Evolutionary conservation across 257 asterid species (phyloP).

Genomic region (Eustoma russellianum): DNA sequence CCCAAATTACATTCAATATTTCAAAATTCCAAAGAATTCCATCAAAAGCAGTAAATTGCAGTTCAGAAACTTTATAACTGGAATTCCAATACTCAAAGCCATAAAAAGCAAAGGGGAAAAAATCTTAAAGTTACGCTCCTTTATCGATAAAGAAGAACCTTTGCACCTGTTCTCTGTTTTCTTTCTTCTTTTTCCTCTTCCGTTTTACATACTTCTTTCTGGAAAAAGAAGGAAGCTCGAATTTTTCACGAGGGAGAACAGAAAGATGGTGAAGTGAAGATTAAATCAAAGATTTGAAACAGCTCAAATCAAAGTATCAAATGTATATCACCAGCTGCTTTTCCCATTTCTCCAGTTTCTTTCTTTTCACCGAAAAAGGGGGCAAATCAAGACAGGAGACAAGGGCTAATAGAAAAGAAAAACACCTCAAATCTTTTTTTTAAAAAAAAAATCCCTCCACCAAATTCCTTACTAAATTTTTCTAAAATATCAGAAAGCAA

Average conservation of each 20-base stretch:
- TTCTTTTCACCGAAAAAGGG: not conserved
- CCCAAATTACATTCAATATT: not conserved
- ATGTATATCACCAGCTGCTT: too few relatives aligned
- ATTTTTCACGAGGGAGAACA: not conserved
- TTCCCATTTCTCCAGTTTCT: not conserved
- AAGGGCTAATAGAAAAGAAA: not conserved
- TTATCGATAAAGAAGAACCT: too few relatives aligned
- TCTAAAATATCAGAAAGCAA: not conserved
- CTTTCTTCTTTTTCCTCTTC: not conserved
- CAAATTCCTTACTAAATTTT: not conserved
- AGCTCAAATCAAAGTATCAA: not conserved
- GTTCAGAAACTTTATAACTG: constrained; percentile 5
- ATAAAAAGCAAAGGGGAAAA: not conserved
- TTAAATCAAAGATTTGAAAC: not conserved
- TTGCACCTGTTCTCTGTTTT: not conserved
- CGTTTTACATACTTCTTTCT: not conserved
- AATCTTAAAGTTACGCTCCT: too few relatives aligned
- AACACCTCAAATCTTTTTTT: not conserved
- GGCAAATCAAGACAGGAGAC: not conserved
- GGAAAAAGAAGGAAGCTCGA: not conserved
- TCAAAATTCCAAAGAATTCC: not conserved
- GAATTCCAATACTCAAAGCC: constrained; percentile 1
- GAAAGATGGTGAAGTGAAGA: not conserved
- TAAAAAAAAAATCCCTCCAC: not conserved
- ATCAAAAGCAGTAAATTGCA: not conserved